Conservation (phyloP, 768 basidiomycete genomes). For the Boletus sensibilis region DNA sequence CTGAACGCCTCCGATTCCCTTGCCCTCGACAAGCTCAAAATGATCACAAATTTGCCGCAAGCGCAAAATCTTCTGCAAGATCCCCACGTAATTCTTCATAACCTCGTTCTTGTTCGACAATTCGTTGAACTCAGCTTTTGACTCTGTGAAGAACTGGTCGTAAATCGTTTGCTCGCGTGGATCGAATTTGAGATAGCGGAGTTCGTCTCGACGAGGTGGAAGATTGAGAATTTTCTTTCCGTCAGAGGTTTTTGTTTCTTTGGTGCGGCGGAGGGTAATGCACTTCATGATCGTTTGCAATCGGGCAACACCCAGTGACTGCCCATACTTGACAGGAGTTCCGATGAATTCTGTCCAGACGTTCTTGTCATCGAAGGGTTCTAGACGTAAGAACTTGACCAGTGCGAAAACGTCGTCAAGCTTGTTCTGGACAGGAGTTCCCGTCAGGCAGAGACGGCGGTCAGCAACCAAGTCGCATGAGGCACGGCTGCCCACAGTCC, state of each 20-base stretch:
- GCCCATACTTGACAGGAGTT: slow-evolving; percentile 88
- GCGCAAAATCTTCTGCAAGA: slow-evolving; percentile 93
- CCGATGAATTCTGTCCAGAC: slow-evolving; percentile 93
- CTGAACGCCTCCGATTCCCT: slow-evolving; percentile 48
- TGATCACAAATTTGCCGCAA: slow-evolving; percentile 98
- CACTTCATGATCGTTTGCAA: slow-evolving; percentile 96
- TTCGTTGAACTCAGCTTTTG: slow-evolving; percentile 88
- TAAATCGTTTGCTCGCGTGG: slow-evolving; percentile 82
- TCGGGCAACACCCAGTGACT: slow-evolving; percentile 85
- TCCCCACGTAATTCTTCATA: slow-evolving; percentile 98
- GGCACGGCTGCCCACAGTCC: slow-evolving; percentile 91
- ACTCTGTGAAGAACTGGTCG: slow-evolving; percentile 83
- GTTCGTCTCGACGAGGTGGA: slow-evolving; percentile 87
- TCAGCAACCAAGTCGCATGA: slow-evolving; percentile 94
- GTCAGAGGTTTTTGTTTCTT: slow-evolving; percentile 78
- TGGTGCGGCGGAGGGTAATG: slow-evolving; percentile 94
- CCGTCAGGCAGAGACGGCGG: slow-evolving; percentile 91
- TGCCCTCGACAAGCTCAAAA: slow-evolving; percentile 81
- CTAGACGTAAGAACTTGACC: slow-evolving; percentile 90
- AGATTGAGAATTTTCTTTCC: slow-evolving; percentile 85
- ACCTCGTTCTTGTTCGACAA: slow-evolving; percentile 87
- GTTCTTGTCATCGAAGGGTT: slow-evolving; percentile 91
- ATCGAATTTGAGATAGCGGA: slow-evolving; percentile 83
- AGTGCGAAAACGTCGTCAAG: slow-evolving; percentile 97
- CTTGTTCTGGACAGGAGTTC: slow-evolving; percentile 99